Evolutionary conservation across 1,284 basidiomycete species (phyloP).

Genomic region (Malassezia yamatoensis): DNA sequence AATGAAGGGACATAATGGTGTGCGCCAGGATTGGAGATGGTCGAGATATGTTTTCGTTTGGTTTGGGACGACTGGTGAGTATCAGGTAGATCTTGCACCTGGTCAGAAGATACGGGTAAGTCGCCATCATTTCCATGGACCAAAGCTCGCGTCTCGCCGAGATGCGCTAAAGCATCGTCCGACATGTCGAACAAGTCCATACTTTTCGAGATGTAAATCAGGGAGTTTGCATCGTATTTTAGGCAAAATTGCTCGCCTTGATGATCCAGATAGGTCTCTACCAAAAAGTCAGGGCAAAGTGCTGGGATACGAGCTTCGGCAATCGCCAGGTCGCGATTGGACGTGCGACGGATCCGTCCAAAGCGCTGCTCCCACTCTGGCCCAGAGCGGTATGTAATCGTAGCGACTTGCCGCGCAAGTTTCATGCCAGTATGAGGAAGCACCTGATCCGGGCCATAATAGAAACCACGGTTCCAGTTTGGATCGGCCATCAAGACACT

Average conservation of each 20-base stretch:
- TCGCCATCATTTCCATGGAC: constrained; percentile 18
- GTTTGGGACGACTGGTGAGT: background rate
- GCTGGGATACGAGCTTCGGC: constrained; percentile 48
- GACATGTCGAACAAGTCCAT: constrained; percentile 99
- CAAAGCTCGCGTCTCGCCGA: constrained; percentile 48
- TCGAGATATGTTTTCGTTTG: constrained; percentile 50
- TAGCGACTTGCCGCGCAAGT: constrained; percentile 93
- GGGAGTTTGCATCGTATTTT: constrained; percentile 97
- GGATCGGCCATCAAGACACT: constrained; percentile 96
- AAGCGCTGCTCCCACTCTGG: constrained; percentile 98
- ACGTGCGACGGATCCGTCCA: constrained; percentile 58
- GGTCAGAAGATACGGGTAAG: constrained; percentile 6
- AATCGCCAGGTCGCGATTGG: constrained; percentile 2
- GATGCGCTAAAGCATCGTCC: constrained; percentile 61
- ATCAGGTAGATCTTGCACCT: constrained; percentile 16
- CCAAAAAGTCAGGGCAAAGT: constrained; percentile 91
- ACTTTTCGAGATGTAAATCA: constrained; percentile 89
- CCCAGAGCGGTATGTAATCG: constrained; percentile 95
- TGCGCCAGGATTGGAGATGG: constrained; percentile 51
- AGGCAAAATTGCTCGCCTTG: constrained; percentile 79
- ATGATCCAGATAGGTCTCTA: constrained; percentile 97
- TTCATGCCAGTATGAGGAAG: constrained; percentile 98
- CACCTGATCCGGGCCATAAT: constrained; percentile 66
- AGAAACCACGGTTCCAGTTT: constrained; percentile 98
- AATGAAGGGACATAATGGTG: constrained; percentile 67